phyloP scores from a whole-genome alignment of 148 eudicot genomes.

The Rhododendron kiyosumense region DNA sequence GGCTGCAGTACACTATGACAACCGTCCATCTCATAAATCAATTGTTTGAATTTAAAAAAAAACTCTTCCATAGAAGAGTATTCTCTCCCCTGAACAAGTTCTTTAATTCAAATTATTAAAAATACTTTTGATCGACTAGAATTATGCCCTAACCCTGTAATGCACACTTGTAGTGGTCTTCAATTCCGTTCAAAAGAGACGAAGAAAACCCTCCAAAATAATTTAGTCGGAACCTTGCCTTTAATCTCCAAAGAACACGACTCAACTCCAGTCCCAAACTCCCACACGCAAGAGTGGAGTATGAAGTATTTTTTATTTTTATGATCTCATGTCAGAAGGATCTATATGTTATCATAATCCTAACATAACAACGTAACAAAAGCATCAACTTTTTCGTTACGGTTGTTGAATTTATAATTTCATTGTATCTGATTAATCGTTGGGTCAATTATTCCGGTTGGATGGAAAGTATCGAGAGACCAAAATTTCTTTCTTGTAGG shows the following conservation, averaged over 20 bases:
- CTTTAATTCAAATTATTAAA: no score
- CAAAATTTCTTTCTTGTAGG: neutral
- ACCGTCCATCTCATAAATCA: no score
- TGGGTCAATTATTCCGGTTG: neutral
- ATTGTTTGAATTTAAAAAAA: no score
- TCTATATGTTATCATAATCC: neutral
- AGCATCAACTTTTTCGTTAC: neutral
- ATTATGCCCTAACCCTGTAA: no score
- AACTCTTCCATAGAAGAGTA: no score
- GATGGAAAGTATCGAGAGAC: neutral
- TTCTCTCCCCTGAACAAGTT: no score
- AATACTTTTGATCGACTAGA: accelerated
- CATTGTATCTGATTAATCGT: neutral
- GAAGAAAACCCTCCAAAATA: no score
- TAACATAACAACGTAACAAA: neutral
- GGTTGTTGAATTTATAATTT: neutral
- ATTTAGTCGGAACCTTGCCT: no score
- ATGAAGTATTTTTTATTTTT: neutral
- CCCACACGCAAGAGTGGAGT: neutral
- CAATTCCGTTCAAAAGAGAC: no score
- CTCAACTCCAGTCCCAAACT: neutral
- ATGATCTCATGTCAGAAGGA: neutral
- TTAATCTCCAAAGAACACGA: neutral
- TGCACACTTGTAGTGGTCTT: no score
- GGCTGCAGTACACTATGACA: no score